These are phyloP conservation scores for Escallonia herrerae DNA, from an alignment of 129 eudicot genomes.

Conservation along the genomic window DNA sequence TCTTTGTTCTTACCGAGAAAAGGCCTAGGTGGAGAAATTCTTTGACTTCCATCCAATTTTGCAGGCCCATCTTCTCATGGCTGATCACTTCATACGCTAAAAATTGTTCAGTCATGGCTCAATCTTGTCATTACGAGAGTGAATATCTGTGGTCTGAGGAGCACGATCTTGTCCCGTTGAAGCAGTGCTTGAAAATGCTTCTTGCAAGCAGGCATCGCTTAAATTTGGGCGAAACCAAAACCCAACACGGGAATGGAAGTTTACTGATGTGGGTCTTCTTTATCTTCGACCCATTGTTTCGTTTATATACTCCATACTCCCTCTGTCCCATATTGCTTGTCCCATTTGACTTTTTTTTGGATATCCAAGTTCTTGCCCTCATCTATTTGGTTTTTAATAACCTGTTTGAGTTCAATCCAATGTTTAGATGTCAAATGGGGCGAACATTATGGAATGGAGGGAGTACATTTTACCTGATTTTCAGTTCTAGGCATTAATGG, in stretches of 20 bases:
- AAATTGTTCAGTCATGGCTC: conserved; percentile 3
- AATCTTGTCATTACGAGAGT: neutral
- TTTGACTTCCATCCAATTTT: too few species aligned
- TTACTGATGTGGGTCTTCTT: conserved; percentile 4
- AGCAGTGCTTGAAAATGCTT: conserved; percentile 52
- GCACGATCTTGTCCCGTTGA: conserved; percentile 59
- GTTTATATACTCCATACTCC: neutral
- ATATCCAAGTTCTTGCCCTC: too few species aligned
- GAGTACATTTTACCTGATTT: too few species aligned
- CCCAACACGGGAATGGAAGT: neutral
- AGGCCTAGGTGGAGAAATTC: too few species aligned
- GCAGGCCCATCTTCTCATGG: neutral
- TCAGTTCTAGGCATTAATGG: neutral
- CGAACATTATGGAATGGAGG: too few species aligned
- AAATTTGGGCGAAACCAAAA: neutral
- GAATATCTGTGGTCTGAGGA: conserved; percentile 51
- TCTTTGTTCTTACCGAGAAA: too few species aligned
- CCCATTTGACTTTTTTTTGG: neutral
- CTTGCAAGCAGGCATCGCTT: conserved; percentile 18
- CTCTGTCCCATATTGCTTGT: neutral
- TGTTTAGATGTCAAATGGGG: too few species aligned
- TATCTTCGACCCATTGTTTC: neutral
- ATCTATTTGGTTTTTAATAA: too few species aligned
- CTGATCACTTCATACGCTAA: neutral
- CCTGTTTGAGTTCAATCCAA: too few species aligned